Percentiles rank a stretch among this genome's conserved stretches.
Conservation (phyloP, 1,284 basidiomycete genomes). For the Ustilago curta region DNA sequence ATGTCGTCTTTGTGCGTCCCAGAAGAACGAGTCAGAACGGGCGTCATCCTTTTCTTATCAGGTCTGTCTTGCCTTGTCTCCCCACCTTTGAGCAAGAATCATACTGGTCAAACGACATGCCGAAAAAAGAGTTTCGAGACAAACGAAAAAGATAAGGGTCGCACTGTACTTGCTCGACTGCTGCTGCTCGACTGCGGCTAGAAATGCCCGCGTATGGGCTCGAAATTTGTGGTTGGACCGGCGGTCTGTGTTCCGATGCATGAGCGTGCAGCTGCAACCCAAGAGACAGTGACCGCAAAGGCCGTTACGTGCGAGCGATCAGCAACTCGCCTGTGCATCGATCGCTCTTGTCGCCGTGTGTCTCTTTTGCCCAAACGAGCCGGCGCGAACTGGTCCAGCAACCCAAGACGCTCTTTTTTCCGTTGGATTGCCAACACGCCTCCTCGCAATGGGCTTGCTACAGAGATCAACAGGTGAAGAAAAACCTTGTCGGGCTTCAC, state of each 20-base stretch:
- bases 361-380: too few species aligned
- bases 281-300: neutral
- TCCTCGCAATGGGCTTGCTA: too few species aligned
- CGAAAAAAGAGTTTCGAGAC: neutral
- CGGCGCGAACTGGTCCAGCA: too few species aligned
- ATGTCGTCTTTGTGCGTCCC: neutral
- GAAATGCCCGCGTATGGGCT: neutral
- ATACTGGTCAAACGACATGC: neutral
- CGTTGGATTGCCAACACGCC: too few species aligned
- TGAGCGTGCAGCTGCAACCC: neutral
- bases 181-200: neutral
- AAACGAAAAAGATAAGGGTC: neutral
- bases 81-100: neutral
- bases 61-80: too few species aligned
- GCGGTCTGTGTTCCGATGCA: constrained; percentile 18
- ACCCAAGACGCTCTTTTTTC: too few species aligned
- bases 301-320: constrained; percentile 14
- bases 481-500: too few species aligned
- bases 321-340: neutral
- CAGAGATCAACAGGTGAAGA: too few species aligned
- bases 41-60: too few species aligned
- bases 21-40: too few species aligned
- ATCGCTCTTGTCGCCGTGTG: too few species aligned
- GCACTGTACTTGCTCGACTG: too few species aligned
- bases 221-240: neutral